Percentiles rank a stretch among this genome's conserved stretches.
Conservation (phyloP, 441 rosid genomes). For the Melastoma candidum region DNA sequence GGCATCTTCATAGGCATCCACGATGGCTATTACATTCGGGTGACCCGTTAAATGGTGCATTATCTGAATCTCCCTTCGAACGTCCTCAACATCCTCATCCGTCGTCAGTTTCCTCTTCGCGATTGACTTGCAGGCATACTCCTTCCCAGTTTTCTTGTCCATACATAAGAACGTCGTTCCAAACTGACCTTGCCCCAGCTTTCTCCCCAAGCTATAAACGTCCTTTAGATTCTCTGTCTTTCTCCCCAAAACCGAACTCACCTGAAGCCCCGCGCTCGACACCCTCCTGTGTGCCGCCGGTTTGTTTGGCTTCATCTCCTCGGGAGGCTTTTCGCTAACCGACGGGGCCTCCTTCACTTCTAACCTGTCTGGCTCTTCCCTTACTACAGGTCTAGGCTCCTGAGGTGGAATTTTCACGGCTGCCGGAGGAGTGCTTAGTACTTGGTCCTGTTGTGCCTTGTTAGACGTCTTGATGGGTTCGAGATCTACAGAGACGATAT, state of each 20-base stretch:
- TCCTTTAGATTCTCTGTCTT: conserved; percentile 80
- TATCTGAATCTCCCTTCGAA: conserved; percentile 90
- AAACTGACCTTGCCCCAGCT: conserved; percentile 96
- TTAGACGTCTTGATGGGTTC: conserved; percentile 13
- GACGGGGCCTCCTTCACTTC: conserved; percentile 22
- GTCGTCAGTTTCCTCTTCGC: conserved; percentile 74
- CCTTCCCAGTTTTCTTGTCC: conserved; percentile 54
- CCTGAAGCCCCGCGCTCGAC: conserved; percentile 56
- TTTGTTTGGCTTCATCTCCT: conserved; percentile 33
- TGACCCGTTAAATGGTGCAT: conserved; percentile 95
- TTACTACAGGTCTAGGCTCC: conserved; percentile 13
- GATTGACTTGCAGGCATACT: conserved; percentile 75
- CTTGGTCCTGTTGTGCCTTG: conserved; percentile 12
- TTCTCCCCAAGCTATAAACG: conserved; percentile 67
- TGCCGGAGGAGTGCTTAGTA: conserved; percentile 55
- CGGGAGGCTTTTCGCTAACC: conserved; percentile 7
- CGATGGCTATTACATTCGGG: conserved; percentile 73
- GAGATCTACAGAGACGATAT: too few relatives aligned
- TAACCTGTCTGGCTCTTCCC: conserved; percentile 19
- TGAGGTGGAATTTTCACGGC: conserved; percentile 35
- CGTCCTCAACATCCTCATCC: conserved; percentile 78
- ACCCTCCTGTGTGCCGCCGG: conserved; percentile 42
- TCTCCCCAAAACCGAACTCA: conserved; percentile 70
- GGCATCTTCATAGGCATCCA: conserved; percentile 84
- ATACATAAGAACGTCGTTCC: conserved; percentile 82